Base-by-base conservation (phyloP, 352 stramenopile species). In the Pythium pectinolyticum region DNA sequence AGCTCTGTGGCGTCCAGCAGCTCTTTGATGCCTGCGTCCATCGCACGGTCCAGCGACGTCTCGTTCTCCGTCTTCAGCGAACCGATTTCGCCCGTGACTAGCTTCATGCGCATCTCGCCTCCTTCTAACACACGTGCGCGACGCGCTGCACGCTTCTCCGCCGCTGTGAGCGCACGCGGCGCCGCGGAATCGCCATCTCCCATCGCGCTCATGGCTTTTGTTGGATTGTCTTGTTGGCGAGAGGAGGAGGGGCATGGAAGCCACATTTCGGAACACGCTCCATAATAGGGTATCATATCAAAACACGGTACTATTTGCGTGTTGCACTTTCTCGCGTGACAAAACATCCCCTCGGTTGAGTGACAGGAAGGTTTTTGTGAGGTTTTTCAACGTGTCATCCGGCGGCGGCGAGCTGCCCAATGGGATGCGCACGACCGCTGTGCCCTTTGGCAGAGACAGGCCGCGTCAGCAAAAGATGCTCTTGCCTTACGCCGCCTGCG, bases 101-200 rank as follows among this genome's bases (percentile, higher is more conserved):
- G 65, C 70, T 90, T 82, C 25, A 93, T 50, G 0, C 84, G 84
- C 61, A 55, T 81, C 48, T 90, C 78, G 19, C 83, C 57, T 11
- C 75, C 68, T n/a, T 75, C 69, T n/a, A 93, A 51, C 47, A 93
- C 81, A 8, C 79, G 74, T 31, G 82, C 84, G 12, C 80, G 80
- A 22, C 84, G 78, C 20, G 74, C 77, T 9, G 78, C 84, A 8
- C 84, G 84, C 72, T 89, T 89, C 63, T 90, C 80, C 15, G 77
- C 78, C 14, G 82, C 78, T 14, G 69, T 75, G 27, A 73, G 60
- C 49, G 39, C 48, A 11, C 32, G 48, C 24, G 63, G 55, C 40
- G 63, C 40, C 55, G 40, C 31, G 17, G 37, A 37, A 32, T 45
- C 27, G 17, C 39, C 50, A 14, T 64, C 57, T 34, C 39, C 35